These are phyloP conservation scores for Ascoidea rubescens DNA, from an alignment of 805 yeast genomes.

Conservation along the genomic window DNA sequence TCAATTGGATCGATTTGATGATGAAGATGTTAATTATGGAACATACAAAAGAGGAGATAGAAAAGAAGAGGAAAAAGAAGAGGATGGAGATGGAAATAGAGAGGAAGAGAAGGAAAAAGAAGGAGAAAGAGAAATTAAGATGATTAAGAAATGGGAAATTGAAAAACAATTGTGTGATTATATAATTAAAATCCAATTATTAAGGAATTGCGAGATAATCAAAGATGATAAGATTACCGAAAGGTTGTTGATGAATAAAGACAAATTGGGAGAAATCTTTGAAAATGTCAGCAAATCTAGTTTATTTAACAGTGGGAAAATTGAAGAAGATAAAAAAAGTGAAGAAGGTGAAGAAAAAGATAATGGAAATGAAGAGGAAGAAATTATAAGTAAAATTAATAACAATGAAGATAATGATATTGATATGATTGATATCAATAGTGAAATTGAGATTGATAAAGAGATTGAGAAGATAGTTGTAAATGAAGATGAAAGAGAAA, in stretches of 20 bases:
- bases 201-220: slow-evolving; percentile 22
- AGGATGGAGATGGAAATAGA: slow-evolving; percentile 7
- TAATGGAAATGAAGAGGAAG: too few relatives aligned
- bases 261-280: slow-evolving; percentile 20
- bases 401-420: too few relatives aligned
- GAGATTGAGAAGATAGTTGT: too few relatives aligned
- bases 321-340: background rate
- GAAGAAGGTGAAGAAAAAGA: background rate
- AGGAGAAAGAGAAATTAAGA: slow-evolving; percentile 10
- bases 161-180: slow-evolving; percentile 29
- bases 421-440: too few relatives aligned
- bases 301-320: background rate
- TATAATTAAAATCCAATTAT: slow-evolving; percentile 23
- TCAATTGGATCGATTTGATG: slow-evolving; percentile 34
- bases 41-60: too few relatives aligned
- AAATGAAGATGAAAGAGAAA: too few relatives aligned
- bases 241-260: slow-evolving; percentile 25
- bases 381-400: too few relatives aligned
- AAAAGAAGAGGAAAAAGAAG: background rate
- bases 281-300: slow-evolving; percentile 2
- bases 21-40: slow-evolving; percentile 33
- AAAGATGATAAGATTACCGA: slow-evolving; percentile 12
- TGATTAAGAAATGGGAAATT: slow-evolving; percentile 18
- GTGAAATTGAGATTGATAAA: too few relatives aligned
- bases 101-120: slow-evolving; percentile 7